A percentile compares a stretch with the other conserved stretches of the same genome.
Conservation (phyloP, 805 yeast species). For the Cyberlindnera samutprakarnensis region DNA sequence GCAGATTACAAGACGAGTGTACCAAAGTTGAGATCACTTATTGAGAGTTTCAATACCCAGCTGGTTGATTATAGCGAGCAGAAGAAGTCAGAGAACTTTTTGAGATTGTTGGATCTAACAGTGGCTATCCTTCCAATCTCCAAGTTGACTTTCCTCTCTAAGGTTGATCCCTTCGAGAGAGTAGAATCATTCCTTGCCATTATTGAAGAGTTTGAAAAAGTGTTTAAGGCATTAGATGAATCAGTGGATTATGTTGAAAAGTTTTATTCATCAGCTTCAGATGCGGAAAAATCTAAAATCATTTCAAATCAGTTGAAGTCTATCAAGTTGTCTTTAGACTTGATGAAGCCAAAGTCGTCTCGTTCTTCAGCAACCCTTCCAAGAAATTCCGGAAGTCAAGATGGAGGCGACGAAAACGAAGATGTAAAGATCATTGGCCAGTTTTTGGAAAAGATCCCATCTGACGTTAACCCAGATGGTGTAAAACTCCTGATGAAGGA, state of each 20-base stretch:
- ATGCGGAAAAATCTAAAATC: conserved; percentile 43
- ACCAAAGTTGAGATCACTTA: conserved; percentile 30
- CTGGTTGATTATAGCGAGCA: conserved; percentile 16
- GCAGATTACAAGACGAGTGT: conserved; percentile 41
- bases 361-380: conserved; percentile 1
- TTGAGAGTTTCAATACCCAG: conserved; percentile 20
- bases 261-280: conserved; percentile 43
- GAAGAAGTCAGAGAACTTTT: conserved; percentile 19
- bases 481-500: conserved; percentile 37
- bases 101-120: conserved; percentile 35
- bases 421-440: conserved; percentile 26
- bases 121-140: conserved; percentile 45
- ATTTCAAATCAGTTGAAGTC: conserved; percentile 50
- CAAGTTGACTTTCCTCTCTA: conserved; percentile 32
- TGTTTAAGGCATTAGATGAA: conserved; percentile 31
- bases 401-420: conserved; percentile 27
- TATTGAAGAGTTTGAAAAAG: conserved; percentile 27
- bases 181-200: conserved; percentile 25
- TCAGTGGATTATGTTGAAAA: conserved; percentile 32
- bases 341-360: conserved; percentile 23
- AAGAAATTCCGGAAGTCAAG: conserved; percentile 1
- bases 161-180: conserved; percentile 28
- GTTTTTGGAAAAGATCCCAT: conserved; percentile 22
- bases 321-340: conserved; percentile 40
- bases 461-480: conserved; percentile 33